Base-by-base conservation (phyloP, 129 eudicot species). In the Erigeron canadensis region DNA sequence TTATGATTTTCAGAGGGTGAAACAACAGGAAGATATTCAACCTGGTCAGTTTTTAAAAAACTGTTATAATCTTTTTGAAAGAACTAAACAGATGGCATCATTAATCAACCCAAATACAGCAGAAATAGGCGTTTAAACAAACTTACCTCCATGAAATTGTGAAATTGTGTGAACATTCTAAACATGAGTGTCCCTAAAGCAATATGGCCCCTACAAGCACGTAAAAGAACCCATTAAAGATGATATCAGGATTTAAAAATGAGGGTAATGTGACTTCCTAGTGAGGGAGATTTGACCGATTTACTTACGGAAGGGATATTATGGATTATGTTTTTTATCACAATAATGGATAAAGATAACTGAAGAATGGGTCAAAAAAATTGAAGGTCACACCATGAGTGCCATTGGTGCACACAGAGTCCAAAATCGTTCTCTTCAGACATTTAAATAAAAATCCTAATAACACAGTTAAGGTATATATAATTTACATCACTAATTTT, bases 91-190 rank as follows among this genome's bases (percentile, higher is more conserved):
- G 2, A 21, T 23, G 46, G 54, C 22, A n/a, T 59, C 6, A 9
- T 5, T 16, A 2, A 44, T 58, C 57, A 57, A 57, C 67, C 12
- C 8, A 40, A 23, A 60, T 6, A 73, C 4, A 63, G 45, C 45
- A 53, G 41, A 65, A 38, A 65, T 23, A 65, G 21, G 57, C 65
- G 28, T 38, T 47, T 50, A 63, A 70, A 64, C n/a, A 48, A 62
- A 17, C 40, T 18, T 86, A 94, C 99, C 99, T 90, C 99, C 99
- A 94, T 90, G 79, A 87, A 94, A 83, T 94, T 94, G 84, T 94
- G 99, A 72, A 94, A 90, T 75, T 94, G 99, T 4, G 91, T 87
- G 79, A 94, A 87, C 99, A 94, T 94, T 86, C 99, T 88, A 67
- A 94, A 86, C 99, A 94, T 94, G 67, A 94, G 94, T 76, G 56